These are phyloP conservation scores for Capniomyces stellatus DNA, from an alignment of 371 early-diverging fungal genomes.

Conservation along the genomic window DNA sequence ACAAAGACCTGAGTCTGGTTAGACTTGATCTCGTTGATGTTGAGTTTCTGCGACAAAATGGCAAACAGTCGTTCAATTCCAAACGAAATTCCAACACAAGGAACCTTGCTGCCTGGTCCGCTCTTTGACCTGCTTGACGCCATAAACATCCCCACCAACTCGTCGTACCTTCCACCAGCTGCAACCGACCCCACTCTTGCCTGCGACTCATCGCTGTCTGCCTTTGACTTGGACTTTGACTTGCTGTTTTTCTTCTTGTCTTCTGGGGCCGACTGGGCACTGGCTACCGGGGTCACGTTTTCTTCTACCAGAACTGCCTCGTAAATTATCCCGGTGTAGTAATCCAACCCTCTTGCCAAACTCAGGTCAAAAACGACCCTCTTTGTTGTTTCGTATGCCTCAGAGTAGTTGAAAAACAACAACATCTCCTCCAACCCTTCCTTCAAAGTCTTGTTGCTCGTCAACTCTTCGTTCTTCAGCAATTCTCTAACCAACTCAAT, in stretches of 20 bases:
- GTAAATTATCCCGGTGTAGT: slow-evolving; percentile 99
- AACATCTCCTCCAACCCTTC: slow-evolving; percentile 81
- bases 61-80: slow-evolving; percentile 97
- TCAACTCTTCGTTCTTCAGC: slow-evolving; percentile 38
- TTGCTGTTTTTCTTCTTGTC: slow-evolving; percentile 1
- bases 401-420: slow-evolving; percentile 68
- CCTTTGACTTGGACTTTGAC: slow-evolving; percentile 8
- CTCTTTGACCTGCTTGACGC: slow-evolving; percentile 6
- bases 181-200: slow-evolving; percentile 95
- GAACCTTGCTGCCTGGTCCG: slow-evolving; percentile 52
- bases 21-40: slow-evolving; percentile 41
- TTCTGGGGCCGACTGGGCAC: background rate
- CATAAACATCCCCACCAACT: slow-evolving; percentile 87
- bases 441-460: slow-evolving; percentile 47
- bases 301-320: slow-evolving; percentile 74
- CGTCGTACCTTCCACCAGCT: slow-evolving; percentile 98
- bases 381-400: slow-evolving; percentile 54
- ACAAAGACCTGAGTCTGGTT: slow-evolving; percentile 80
- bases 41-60: slow-evolving; percentile 47
- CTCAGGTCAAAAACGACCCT: slow-evolving; percentile 83
- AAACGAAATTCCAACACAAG: slow-evolving; percentile 95
- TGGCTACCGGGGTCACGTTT: slow-evolving; percentile 5
- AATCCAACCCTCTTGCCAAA: slow-evolving; percentile 96
- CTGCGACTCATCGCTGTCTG: slow-evolving; percentile 39
- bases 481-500: slow-evolving; percentile 59